These are phyloP conservation scores for Nicotiana obtusifolia DNA, from an alignment of 257 asterid genomes.

Conservation along the genomic window DNA sequence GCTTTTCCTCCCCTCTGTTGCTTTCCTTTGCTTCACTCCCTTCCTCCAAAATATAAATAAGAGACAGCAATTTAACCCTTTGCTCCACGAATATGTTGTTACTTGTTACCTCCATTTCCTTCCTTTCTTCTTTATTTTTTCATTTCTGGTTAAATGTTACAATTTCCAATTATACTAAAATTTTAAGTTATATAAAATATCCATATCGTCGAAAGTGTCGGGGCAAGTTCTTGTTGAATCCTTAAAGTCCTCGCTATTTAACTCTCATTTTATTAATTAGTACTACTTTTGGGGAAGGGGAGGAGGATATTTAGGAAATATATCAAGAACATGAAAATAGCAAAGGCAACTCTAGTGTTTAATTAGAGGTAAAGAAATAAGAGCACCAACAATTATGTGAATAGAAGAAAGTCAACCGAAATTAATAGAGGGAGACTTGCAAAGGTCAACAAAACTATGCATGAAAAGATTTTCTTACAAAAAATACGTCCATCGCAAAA, in stretches of 20 bases:
- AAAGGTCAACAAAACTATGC: background rate
- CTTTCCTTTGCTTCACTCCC: too few species aligned
- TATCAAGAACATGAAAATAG: background rate
- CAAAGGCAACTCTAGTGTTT: background rate
- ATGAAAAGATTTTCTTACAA: background rate
- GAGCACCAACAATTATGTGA: background rate
- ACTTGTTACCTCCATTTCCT: background rate
- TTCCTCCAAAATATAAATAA: too few species aligned
- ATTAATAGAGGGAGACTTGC: background rate
- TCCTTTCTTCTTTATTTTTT: background rate
- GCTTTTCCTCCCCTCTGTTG: too few species aligned
- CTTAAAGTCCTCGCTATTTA: too few species aligned
- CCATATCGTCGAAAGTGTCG: background rate
- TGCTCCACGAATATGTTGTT: too few species aligned
- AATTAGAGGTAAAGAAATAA: background rate
- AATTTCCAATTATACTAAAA: background rate
- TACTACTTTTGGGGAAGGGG: background rate
- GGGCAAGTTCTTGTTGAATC: background rate
- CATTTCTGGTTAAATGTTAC: background rate
- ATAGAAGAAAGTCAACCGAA: background rate
- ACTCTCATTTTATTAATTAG: too few species aligned
- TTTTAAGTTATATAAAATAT: background rate
- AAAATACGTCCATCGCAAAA: background rate
- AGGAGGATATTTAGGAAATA: background rate
- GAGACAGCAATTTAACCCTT: too few species aligned